A percentile compares a stretch with the other conserved stretches of the same genome.
Evolutionary conservation across 192 early-diverging fungal genomes (phyloP).

Genomic region (Mortierella hygrophila): DNA sequence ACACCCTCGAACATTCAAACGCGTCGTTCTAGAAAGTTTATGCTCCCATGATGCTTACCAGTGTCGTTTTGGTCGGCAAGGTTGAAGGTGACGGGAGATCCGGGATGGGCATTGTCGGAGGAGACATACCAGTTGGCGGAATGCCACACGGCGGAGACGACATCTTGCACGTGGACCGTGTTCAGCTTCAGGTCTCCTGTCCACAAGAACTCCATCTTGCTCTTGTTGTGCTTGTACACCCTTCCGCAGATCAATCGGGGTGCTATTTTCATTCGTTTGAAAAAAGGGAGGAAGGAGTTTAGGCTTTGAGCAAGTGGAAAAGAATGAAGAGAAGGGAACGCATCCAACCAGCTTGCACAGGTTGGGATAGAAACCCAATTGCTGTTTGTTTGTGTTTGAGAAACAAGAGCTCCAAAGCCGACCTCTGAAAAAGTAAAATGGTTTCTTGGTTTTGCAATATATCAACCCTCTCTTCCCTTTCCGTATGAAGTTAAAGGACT

Average conservation of each 20-base stretch:
- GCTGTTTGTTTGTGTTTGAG: too few species aligned
- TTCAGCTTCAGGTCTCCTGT: slow-evolving; percentile 89
- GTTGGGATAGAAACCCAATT: too few species aligned
- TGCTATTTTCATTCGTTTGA: slow-evolving; percentile 60
- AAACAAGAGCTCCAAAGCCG: too few species aligned
- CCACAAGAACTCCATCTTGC: slow-evolving; percentile 96
- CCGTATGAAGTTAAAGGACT: slow-evolving; percentile 17
- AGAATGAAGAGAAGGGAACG: too few species aligned
- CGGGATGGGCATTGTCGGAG: slow-evolving; percentile 59
- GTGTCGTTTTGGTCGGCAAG: slow-evolving; percentile 89
- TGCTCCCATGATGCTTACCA: slow-evolving; percentile 60
- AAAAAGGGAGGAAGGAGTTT: not conserved
- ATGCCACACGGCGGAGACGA: slow-evolving; percentile 71
- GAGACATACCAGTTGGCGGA: slow-evolving; percentile 67
- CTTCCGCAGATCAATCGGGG: slow-evolving; percentile 94
- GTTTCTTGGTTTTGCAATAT: not conserved
- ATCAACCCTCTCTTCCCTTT: not conserved
- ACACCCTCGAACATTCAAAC: too few species aligned
- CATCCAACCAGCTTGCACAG: not conserved
- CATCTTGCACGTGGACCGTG: slow-evolving; percentile 95
- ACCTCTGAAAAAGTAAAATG: not conserved
- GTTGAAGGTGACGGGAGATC: slow-evolving; percentile 77
- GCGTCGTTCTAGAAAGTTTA: too few species aligned
- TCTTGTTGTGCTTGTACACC: slow-evolving; percentile 82
- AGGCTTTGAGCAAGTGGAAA: not conserved